Evolutionary conservation across 805 yeast species (phyloP).

Genomic region (Cyberlindnera japonica): DNA sequence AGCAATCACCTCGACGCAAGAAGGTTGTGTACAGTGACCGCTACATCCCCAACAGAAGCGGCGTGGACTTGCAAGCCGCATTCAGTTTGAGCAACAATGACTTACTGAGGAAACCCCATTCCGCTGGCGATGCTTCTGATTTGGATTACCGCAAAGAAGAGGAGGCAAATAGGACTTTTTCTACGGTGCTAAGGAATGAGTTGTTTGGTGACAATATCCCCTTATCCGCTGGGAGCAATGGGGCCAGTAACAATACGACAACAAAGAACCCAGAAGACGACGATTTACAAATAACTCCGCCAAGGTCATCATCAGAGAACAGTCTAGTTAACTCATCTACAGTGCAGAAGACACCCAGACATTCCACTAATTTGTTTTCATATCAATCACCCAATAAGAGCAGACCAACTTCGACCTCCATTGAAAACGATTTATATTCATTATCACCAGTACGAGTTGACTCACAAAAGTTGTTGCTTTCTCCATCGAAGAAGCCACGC

Average conservation of each 20-base stretch:
- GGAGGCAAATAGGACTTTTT: conserved; percentile 84
- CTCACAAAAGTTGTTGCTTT: conserved; percentile 70
- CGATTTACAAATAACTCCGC: conserved; percentile 28
- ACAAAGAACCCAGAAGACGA: conserved; percentile 31
- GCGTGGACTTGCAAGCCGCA: conserved; percentile 85
- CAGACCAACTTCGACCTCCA: conserved; percentile 54
- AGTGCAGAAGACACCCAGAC: conserved; percentile 34
- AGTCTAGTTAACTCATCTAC: conserved; percentile 3
- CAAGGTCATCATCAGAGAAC: conserved; percentile 29
- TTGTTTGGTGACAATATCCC: conserved; percentile 86
- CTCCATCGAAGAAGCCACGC: conserved; percentile 79
- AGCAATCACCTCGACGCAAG: conserved; percentile 32
- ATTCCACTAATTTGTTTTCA: conserved; percentile 58
- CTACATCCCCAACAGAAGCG: conserved; percentile 83
- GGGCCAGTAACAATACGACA: conserved; percentile 21
- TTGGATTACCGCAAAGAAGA: conserved; percentile 65
- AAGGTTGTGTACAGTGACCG: conserved; percentile 71
- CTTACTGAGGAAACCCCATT: conserved; percentile 25
- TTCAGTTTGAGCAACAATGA: conserved; percentile 24
- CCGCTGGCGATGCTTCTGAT: conserved; percentile 38
- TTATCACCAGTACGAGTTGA: conserved; percentile 87
- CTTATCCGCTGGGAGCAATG: conserved; percentile 23
- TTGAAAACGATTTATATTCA: conserved; percentile 73
- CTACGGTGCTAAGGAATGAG: conserved; percentile 82
- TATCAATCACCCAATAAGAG: conserved; percentile 68